Evolutionary conservation across 2,329 filamentous ascomycete species (phyloP).

Genomic region (Pyricularia sp.): DNA sequence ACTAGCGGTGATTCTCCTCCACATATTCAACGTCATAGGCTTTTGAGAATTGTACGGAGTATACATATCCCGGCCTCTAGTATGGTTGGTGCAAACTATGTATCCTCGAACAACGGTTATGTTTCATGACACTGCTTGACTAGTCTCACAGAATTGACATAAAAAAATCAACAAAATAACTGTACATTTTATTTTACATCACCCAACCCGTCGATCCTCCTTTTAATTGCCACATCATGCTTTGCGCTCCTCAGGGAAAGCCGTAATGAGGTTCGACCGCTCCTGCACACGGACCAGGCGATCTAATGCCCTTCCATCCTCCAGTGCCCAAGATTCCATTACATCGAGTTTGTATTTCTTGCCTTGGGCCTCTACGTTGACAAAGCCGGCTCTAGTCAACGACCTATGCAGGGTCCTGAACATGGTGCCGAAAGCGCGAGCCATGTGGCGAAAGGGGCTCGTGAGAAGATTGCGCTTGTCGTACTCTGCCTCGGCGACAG

Average conservation of each 20-base stretch:
- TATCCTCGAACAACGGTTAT: too few species aligned
- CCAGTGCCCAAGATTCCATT: conserved; percentile 46
- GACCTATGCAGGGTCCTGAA: conserved; percentile 29
- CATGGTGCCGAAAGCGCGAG: conserved; percentile 9
- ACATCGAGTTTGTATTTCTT: conserved; percentile 48
- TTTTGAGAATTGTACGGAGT: background rate
- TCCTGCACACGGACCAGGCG: conserved; percentile 30
- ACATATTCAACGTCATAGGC: background rate
- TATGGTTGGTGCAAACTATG: background rate
- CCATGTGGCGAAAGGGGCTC: conserved; percentile 44
- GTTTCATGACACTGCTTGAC: background rate
- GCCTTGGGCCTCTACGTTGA: conserved; percentile 36
- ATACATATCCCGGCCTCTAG: background rate
- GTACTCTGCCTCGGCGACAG: conserved; percentile 33
- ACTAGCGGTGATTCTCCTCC: background rate
- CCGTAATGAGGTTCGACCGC: background rate
- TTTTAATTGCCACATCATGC: background rate
- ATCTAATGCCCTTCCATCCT: conserved; percentile 49
- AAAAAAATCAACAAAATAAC: background rate
- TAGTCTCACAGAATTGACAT: too few species aligned
- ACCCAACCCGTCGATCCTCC: background rate
- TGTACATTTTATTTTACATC: background rate
- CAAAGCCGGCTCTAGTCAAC: conserved; percentile 48
- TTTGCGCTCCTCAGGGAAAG: background rate
- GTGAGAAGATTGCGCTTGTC: conserved; percentile 48